Evolutionary conservation across 495 filamentous ascomycete genomes (phyloP), one percentile per base, ranked within the genome.

Genomic region (Annulohypoxylon nitens): DNA sequence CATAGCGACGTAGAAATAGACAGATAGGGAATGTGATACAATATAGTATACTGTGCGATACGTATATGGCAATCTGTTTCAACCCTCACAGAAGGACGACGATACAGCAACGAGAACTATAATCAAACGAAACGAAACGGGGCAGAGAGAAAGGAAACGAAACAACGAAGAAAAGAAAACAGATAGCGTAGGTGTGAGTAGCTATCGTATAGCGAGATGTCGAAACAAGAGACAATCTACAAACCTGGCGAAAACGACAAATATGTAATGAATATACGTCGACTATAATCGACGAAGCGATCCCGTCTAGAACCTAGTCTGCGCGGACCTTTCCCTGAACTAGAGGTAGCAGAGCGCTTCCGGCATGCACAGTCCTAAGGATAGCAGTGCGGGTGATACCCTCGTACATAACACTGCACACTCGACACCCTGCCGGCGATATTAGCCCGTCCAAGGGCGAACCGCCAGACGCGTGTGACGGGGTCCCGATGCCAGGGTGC

Each of bases 371-470:
- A 48, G 45, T 61, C 34, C 73, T 75, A 71, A 69, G 60, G 69
- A 75, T 75, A 75, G 73, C 20, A 69, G 30, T 12, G 59, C 69
- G 68, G 64, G 60, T 75, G 73, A 67, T 45, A 75, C 73, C 68
- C 20, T 71, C 64, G 12, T 65, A 67, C 69, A 72, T 69, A 47
- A 39, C 8, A 39, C 8, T 60, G 26, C 33, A 16, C 30, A 55
- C 12, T 30, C 16, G 36, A 18, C 8, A 8, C 41, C 53, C 61
- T 47, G 37, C 67, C 16, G 11, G 50, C 51, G 60, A 58, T 36
- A 58, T 62, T 62, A 64, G 63, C 48, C 14, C 36, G 14, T 10
- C 36, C 39, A 51, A 8, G 53, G 53, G 63, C 72, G 72, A 75
- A 51, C 67, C 72, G 72, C 72, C 67, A 64, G 59, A 68, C 60